Percentiles rank a stretch among this genome's conserved stretches.
Evolutionary conservation across 176 grass and related monocot genomes (phyloP).

Genomic region (Ampelocalamus luodianensis): DNA sequence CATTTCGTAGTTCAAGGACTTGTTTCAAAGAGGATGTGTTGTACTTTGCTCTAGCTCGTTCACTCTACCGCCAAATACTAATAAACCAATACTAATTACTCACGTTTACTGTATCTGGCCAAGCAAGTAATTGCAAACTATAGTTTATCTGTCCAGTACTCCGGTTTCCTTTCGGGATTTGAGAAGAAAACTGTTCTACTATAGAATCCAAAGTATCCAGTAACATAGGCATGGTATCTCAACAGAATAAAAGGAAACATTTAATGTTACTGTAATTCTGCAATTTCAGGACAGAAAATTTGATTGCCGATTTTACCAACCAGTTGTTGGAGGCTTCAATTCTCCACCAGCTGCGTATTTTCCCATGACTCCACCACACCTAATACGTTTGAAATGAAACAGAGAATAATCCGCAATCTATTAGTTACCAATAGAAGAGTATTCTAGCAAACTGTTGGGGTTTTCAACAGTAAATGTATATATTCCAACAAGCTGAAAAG

Average conservation of each 20-base stretch:
- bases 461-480: slow-evolving; percentile 12
- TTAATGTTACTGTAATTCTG: slow-evolving; percentile 23
- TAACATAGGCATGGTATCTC: slow-evolving; percentile 4
- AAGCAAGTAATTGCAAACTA: background rate
- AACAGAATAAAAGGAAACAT: slow-evolving; percentile 5
- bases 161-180: slow-evolving; percentile 7
- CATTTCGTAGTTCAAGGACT: background rate
- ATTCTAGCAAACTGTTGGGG: slow-evolving; percentile 15
- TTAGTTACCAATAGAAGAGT: slow-evolving; percentile 35
- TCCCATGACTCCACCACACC: slow-evolving; percentile 99
- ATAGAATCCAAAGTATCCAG: background rate
- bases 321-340: slow-evolving; percentile 98
- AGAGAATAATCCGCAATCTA: slow-evolving; percentile 15
- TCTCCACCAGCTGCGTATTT: slow-evolving; percentile 99
- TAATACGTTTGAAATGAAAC: slow-evolving; percentile 49
- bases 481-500: slow-evolving; percentile 36
- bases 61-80: background rate
- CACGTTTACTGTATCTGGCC: background rate
- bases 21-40: slow-evolving; percentile 2
- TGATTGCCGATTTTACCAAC: slow-evolving; percentile 53
- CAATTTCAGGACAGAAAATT: slow-evolving; percentile 12
- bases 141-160: background rate
- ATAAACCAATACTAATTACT: background rate
- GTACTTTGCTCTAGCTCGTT: background rate
- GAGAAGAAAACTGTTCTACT: background rate